Evolutionary conservation across 2,329 filamentous ascomycete genomes (phyloP), one percentile per base, ranked within the genome.

Genomic region (Alternaria sp.): DNA sequence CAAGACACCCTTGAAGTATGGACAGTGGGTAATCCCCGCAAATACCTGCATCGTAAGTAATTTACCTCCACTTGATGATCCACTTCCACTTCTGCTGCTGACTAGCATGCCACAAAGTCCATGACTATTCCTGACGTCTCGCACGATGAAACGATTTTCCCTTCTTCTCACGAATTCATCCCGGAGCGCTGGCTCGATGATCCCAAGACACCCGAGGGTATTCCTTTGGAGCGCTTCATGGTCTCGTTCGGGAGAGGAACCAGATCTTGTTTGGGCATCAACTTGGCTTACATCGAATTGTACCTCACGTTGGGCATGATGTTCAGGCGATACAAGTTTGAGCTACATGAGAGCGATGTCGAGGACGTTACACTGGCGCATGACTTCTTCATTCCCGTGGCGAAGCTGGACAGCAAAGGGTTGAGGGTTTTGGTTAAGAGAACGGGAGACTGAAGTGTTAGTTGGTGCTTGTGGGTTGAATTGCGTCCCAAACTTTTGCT

Each of bases 181-280:
- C 80, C 81, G 0, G 78, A 82, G 55, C 75, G 81, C 32, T 83
- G 81, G 80, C 65, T 82, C 36, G 67, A 66, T 36, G 58, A 69
- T 9, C 64, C 70, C 4, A 65, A 73, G 51, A 74, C 72, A 0
- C 47, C 54, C 0, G 70, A 76, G 22, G 75, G 77, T 5, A 67
- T 76, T 20, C 69, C 74, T 1, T 65, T 80, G 6, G 76, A 79
- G n/a, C 74, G 75, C 30, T 82, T 79, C 59, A 73, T 81, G 48
- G 75, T 82, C 5, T 72, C 71, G 1, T 83, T 83, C 59, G 73
- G 76, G 3, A 77, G 77, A 38, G 82, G 82, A 1, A 78, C 77
- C 5, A 69, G 81, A 14, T 67, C 68, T 11, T 84, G 81, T 62
- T 64, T 83, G 12, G 81, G 81, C 0, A 73, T 81, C 11, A 79